Evolutionary conservation across 257 asterid genomes (phyloP), one percentile per base, ranked within the genome.

Genomic region (Echites panduratus): DNA sequence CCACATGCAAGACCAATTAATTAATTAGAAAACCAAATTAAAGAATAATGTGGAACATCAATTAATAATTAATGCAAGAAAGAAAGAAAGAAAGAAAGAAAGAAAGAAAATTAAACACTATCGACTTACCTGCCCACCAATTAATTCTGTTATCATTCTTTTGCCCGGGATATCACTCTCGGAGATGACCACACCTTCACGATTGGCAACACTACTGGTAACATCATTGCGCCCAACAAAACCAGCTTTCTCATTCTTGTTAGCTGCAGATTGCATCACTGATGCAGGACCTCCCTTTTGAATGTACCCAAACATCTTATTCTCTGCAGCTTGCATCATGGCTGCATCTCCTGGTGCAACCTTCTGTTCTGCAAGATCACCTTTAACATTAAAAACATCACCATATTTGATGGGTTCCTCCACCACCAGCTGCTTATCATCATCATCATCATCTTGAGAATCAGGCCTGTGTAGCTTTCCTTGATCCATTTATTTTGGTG

Each of bases 291-390:
- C 76, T 16, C 76, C 76, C 14, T 72, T 72, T 14, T 59, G 58
- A 5, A 72, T 27, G 22, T 72, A 24, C 8, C 70, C 76, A 22
- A 58, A 72, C 32, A 48, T 47, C 29, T 50, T 58, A n/a, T 43
- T 72, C 35, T 72, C 76, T 10, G 57, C 70, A 9, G 61, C 10
- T 16, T 72, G 76, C 70, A 72, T 72, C 47, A 61, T 62, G 20
- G 76, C 69, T 40, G 76, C 76, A 27, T 72, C 70, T 44, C 70
- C 19, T 9, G 76, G 76, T 59, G 76, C 76, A 61, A 72, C 70
- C 11, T 66, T 44, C 54, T 72, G 35, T 7, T 50, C 70, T 2
- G 70, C 70, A 17, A 72, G 40, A 12, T 72, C 70, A 14, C 70
- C 76, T 45, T 59, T 29, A 0, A 72, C 76, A 9, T 72, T 26